Evolutionary conservation across 2,329 filamentous ascomycete genomes (phyloP).

Genomic region (Macrophomina phaseolina): DNA sequence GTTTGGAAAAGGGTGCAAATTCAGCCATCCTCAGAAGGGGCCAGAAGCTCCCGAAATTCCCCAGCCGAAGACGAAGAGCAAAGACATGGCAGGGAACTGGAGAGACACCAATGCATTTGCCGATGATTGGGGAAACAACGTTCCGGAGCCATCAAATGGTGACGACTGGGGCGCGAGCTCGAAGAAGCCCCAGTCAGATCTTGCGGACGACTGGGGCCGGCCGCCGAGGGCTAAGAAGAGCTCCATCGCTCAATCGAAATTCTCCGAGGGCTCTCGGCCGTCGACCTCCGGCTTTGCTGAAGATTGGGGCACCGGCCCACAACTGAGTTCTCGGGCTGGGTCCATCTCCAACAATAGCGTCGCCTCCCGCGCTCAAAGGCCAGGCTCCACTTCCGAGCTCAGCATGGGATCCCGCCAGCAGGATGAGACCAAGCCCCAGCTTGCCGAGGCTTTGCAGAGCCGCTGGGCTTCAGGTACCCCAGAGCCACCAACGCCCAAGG

Average conservation of each 20-base stretch:
- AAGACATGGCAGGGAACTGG: not conserved
- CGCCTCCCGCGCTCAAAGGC: not conserved
- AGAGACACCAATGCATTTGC: constrained; percentile 11
- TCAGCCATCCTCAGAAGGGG: not conserved
- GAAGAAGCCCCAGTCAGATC: constrained; percentile 2
- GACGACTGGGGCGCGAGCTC: constrained; percentile 18
- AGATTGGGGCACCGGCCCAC: constrained; percentile 9
- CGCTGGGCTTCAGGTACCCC: not conserved
- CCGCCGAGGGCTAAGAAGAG: not conserved
- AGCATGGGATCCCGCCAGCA: constrained; percentile 12
- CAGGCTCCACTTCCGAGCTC: constrained; percentile 4
- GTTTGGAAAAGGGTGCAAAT: constrained; percentile 16
- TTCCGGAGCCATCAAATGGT: not conserved
- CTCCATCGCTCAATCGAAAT: not conserved
- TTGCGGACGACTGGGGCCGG: constrained; percentile 20
- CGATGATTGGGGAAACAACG: constrained; percentile 10
- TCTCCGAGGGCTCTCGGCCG: not conserved
- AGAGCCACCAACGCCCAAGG: not conserved
- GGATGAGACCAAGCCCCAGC: not conserved
- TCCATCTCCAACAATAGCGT: constrained; percentile 9
- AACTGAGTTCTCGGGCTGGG: not conserved
- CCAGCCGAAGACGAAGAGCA: constrained; percentile 6
- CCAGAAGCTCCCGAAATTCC: not conserved
- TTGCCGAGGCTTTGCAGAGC: not conserved
- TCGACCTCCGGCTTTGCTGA: constrained; percentile 4